Evolutionary conservation across 345 rosid species (phyloP).

Genomic region (Erucastrum elatum): DNA sequence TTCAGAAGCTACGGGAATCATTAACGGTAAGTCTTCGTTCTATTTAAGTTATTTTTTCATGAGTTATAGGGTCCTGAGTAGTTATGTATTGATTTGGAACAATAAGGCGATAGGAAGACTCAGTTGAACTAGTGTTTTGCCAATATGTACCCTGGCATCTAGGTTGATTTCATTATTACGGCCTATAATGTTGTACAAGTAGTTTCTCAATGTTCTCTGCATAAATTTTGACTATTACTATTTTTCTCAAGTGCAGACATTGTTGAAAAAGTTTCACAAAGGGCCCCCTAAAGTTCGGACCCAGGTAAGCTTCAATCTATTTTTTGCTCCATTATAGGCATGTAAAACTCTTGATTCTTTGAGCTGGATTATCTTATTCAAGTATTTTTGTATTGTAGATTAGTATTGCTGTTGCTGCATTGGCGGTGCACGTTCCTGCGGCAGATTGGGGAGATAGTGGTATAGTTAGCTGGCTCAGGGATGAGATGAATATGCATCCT

Average conservation of each 20-base stretch:
- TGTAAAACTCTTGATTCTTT: conserved; percentile 6
- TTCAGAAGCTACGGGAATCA: conserved; percentile 74
- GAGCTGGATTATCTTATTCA: conserved; percentile 16
- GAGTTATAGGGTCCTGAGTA: conserved; percentile 2
- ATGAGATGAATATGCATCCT: conserved; percentile 92
- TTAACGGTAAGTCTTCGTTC: conserved; percentile 62
- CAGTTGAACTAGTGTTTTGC: conserved; percentile 5
- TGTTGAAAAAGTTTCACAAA: conserved; percentile 86
- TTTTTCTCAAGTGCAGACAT: conserved; percentile 58
- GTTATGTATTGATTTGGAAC: not conserved
- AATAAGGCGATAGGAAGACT: not conserved
- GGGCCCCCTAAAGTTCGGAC: conserved; percentile 99
- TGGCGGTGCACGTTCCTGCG: conserved; percentile 97
- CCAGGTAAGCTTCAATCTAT: conserved; percentile 59
- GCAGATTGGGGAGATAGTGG: conserved; percentile 99
- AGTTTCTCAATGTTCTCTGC: not conserved
- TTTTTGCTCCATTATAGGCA: not conserved
- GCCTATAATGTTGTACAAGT: not conserved
- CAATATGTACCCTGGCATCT: conserved; percentile 7
- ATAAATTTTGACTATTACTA: conserved; percentile 16
- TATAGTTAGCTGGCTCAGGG: conserved; percentile 84
- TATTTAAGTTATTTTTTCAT: not conserved
- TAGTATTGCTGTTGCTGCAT: conserved; percentile 98
- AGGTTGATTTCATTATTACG: not conserved
- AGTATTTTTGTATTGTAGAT: conserved; percentile 60